Evolutionary conservation across 202 grass and related monocot genomes (phyloP), one percentile per base, ranked within the genome.

Genomic region (Zizania palustris): DNA sequence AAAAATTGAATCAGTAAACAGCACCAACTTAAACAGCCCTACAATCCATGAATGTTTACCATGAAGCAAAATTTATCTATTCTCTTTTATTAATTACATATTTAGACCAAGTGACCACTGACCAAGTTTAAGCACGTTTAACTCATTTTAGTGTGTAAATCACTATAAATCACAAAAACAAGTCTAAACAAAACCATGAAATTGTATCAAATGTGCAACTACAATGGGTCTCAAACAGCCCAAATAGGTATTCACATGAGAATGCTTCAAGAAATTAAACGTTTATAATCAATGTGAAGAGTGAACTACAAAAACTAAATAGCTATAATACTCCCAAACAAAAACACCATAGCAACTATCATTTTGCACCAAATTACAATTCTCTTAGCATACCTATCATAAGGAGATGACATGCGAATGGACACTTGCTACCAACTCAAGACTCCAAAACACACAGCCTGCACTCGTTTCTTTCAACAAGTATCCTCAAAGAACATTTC

Each of bases 371-470:
- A 75, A 12, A 42, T 75, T 56, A 43, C 13, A 9, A 59, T 59
- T 75, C 20, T 81, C 48, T 65, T 58, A 71, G 54, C 65, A 76
- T 86, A 86, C 59, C 72, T 20, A 76, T 19, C 19, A 64, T 56
- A 20, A 20, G 21, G 45, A 64, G 77, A 18, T 65, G 37, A 64
- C 48, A 86, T 7, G 7, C 14, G 59, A 65, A 82, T 51, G 53
- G 13, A 76, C 60, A 82, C 35, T 46, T 71, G 45, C 40, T 70
- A 75, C 54, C 46, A 75, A 86, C 9, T 63, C 40, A 56, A 69
- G 71, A 86, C 71, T 76, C 71, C 72, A 63, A 74, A 79, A 54
- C 34, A 49, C 46, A 81, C 39, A 69, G 56, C 65, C 41, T 65
- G 59, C 11, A 40, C 39, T 35, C 9, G 9, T 56, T 80, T 73